A percentile compares a stretch with the other conserved stretches of the same genome.
Conservation (phyloP, 352 stramenopile species). For the Phytophthora pini region DNA sequence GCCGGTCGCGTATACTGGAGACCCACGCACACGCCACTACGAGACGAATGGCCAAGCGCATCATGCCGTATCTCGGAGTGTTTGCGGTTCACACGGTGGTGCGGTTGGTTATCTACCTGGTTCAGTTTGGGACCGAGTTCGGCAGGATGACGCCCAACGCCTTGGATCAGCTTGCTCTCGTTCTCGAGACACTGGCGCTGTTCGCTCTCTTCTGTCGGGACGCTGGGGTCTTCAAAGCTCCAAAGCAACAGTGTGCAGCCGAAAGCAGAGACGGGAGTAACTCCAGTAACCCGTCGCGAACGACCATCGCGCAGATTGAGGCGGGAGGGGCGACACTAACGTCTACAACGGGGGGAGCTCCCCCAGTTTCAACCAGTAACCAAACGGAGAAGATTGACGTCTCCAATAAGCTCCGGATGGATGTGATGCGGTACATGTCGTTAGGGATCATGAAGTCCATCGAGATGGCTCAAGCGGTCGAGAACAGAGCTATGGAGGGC, state of each 20-base stretch:
- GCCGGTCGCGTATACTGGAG: conserved; percentile 75
- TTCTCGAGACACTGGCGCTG: conserved; percentile 69
- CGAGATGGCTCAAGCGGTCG: conserved; percentile 48
- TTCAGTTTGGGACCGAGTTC: conserved; percentile 40
- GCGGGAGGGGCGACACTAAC: conserved; percentile 29
- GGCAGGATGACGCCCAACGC: conserved; percentile 60
- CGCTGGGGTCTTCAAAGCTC: conserved; percentile 61
- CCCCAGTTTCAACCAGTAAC: conserved; percentile 3
- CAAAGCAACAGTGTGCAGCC: neutral
- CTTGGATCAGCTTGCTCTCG: conserved; percentile 75
- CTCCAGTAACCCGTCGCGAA: conserved; percentile 20
- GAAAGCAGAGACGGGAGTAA: conserved; percentile 12
- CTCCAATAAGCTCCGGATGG: conserved; percentile 81
- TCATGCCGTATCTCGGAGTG: conserved; percentile 77
- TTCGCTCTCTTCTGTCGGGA: conserved; percentile 84
- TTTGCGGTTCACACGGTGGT: conserved; percentile 63
- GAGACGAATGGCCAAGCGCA: conserved; percentile 84
- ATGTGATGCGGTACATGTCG: conserved; percentile 90
- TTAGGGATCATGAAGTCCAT: conserved; percentile 84
- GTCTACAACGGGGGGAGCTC: conserved; percentile 24
- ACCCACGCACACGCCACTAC: conserved; percentile 80
- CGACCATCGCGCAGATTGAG: conserved; percentile 38
- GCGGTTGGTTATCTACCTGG: conserved; percentile 60
- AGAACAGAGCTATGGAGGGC: conserved; percentile 26
- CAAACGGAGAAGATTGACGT: conserved; percentile 62